Base-by-base conservation (phyloP, 371 early-diverging fungal species). In the Mucor indicus region DNA sequence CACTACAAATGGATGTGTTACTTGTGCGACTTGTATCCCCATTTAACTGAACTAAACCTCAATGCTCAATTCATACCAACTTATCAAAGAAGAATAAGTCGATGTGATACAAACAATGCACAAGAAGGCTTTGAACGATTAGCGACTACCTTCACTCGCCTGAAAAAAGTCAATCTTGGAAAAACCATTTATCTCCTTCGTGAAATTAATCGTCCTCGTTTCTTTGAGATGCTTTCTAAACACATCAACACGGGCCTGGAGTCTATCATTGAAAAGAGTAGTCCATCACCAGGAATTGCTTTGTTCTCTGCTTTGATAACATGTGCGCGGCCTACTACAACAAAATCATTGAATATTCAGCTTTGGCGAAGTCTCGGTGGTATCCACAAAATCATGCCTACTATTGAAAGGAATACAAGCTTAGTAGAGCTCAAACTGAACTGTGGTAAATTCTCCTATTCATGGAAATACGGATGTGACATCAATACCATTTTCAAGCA, bases 391-490 rank as follows among this genome's bases (percentile, higher is more conserved):
- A 21, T 33, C 0, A 43, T 53, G 23, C 19, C 13, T 1, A 21
- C 41, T 3, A n/a, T 53, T 13, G 20, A 22, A 8, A 16, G 11
- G 0, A 46, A 39, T 24, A 4, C 27, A 3, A 23, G 23, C 10
- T 15, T 53, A n/a, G 20, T 32, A 17, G 53, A 40, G 25, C 10
- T 53, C n/a, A 47, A 53, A 25, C 13, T 53, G 25, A 32, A 20
- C 4, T 31, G 53, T 33, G 53, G 46, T 3, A 31, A 24, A 15
- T 46, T 39, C 27, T n/a, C 46, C 1, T 53, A 53, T 31, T 10
- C 46, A 0, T 53, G 53, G 53, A 24, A 15, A 17, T 46, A 40
- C 40, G 46, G 53, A 1, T 53, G 53, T 21, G 53, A 46, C 19
- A 20, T 53, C n/a, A 40, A 53, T 21, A 25, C 25, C 11, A 46